Percentiles rank a stretch among this genome's conserved stretches.
Conservation (phyloP, 2,329 filamentous ascomycete species). For the Falciphora oryzae region DNA sequence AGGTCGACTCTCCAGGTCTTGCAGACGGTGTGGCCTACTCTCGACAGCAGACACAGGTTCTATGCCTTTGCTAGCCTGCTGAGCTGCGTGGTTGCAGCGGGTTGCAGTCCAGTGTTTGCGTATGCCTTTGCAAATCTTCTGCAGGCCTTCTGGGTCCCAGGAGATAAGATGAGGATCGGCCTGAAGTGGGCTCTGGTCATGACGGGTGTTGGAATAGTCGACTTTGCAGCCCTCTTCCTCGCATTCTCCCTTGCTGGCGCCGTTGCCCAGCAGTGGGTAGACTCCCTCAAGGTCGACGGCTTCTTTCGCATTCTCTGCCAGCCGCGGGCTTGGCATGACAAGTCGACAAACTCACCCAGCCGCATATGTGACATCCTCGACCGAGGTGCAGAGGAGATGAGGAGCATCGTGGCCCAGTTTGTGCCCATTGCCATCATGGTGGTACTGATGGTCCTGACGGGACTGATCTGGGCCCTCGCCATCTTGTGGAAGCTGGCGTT, state of each 20-base stretch:
- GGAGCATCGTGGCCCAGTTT: slow-evolving; percentile 75
- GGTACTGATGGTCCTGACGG: slow-evolving; percentile 59
- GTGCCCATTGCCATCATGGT: slow-evolving; percentile 64
- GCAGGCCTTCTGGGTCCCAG: slow-evolving; percentile 56
- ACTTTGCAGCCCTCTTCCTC: slow-evolving; percentile 59
- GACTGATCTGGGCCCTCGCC: slow-evolving; percentile 66
- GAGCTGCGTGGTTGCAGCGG: slow-evolving; percentile 58
- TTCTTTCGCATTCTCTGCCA: slow-evolving; percentile 68
- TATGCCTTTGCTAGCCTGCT: slow-evolving; percentile 56
- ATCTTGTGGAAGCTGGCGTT: slow-evolving; percentile 78
- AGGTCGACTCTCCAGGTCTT: slow-evolving; percentile 50
- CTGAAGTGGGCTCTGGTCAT: slow-evolving; percentile 68
- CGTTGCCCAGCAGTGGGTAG: slow-evolving; percentile 71
- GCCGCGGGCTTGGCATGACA: slow-evolving; percentile 72
- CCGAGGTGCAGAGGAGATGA: slow-evolving; percentile 79
- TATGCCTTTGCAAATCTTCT: slow-evolving; percentile 70
- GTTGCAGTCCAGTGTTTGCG: slow-evolving; percentile 63
- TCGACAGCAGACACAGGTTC: slow-evolving; percentile 45
- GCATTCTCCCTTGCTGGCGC: slow-evolving; percentile 68
- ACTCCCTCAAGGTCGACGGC: slow-evolving; percentile 61
- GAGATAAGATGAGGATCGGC: slow-evolving; percentile 37
- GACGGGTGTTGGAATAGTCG: slow-evolving; percentile 59
- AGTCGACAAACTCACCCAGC: slow-evolving; percentile 52
- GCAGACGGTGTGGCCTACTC: slow-evolving; percentile 62
- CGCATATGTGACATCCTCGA: slow-evolving; percentile 69